These are phyloP conservation scores for Tagetes erecta DNA, from an alignment of 129 eudicot species.

Conservation along the genomic window DNA sequence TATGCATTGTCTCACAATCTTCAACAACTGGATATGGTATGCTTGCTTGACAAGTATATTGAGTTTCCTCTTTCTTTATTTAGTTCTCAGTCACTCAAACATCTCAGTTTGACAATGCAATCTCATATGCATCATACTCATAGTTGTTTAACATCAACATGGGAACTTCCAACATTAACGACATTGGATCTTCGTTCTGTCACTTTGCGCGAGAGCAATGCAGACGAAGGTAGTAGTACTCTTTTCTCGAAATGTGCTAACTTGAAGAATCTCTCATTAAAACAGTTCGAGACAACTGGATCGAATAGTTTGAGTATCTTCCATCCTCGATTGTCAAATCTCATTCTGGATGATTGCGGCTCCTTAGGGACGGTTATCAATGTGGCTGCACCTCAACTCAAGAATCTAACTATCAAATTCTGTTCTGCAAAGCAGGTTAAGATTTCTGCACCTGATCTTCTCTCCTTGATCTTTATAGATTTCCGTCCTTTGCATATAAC, in stretches of 20 bases:
- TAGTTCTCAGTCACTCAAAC: slow-evolving; percentile 15
- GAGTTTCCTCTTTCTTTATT: slow-evolving; percentile 14
- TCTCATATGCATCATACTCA: too few relatives aligned
- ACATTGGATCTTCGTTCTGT: slow-evolving; percentile 3
- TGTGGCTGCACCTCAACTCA: slow-evolving; percentile 18
- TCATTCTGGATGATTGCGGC: not conserved
- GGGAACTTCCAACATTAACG: slow-evolving; percentile 20
- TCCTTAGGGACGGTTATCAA: not conserved
- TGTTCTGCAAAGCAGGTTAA: not conserved
- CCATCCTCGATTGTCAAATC: slow-evolving; percentile 19
- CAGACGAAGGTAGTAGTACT: not conserved
- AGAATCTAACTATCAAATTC: not conserved
- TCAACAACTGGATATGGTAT: not conserved
- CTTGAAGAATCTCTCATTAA: slow-evolving; percentile 24
- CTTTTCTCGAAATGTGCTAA: slow-evolving; percentile 24
- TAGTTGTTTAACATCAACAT: not conserved
- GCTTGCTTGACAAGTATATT: not conserved
- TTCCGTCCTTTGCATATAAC: too few relatives aligned
- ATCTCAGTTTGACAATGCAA: not conserved
- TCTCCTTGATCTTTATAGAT: not conserved
- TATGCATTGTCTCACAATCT: slow-evolving; percentile 17
- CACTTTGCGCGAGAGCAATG: not conserved
- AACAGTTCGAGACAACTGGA: not conserved
- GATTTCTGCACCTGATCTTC: slow-evolving; percentile 19
- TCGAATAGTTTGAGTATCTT: not conserved